Evolutionary conservation across 2,329 filamentous ascomycete species (phyloP), one percentile per base, ranked within the genome.

Genomic region (Colletotrichum cuscutae): DNA sequence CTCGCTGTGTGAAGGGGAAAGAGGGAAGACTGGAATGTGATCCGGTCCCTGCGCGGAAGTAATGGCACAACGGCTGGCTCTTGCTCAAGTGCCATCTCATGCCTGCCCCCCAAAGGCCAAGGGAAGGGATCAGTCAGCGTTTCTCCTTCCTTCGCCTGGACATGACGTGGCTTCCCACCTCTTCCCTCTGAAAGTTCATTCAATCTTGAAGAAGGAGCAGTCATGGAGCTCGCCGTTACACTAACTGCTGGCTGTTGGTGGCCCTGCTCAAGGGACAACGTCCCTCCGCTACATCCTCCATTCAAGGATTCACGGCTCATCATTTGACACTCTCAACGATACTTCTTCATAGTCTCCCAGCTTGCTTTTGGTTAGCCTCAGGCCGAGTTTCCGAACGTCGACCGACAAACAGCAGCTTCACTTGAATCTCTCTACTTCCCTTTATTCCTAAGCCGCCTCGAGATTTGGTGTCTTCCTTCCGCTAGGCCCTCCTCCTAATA

Each of bases 311-410:
- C 22, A 69, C 28, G 19, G 58, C 53, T 19, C 35, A 60, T 42
- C 46, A 56, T 60, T 35, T 32, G 24, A 60, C 65, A 26, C 37
- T 26, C 28, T 61, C 35, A 15, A 22, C 37, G 24, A 24, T 32
- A 60, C 54, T 49, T 63, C 28, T 65, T 42, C 66, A 42, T 26
- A 37, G 32, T 63, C 68, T 61, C 30, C 15, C 63, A 35, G 68
- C 63, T 69, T 28, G 58, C 68, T 76, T 72, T 65, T 74, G 67
- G 73, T 72, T 75, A 75, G 62, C 72, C 59, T 28, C 54, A 65
- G 19, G 4, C 62, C 32, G 24, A 5, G 22, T 46, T 6, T 53
- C 37, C 52, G n/a, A 32, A 70, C 60, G 30, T 60, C 24, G 42
- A 65, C 63, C 65, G 53, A 11, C 61, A 54, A n/a, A 37, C 53